Base-by-base conservation (phyloP, 1,284 basidiomycete genomes). In the Schizopora paradoxa region DNA sequence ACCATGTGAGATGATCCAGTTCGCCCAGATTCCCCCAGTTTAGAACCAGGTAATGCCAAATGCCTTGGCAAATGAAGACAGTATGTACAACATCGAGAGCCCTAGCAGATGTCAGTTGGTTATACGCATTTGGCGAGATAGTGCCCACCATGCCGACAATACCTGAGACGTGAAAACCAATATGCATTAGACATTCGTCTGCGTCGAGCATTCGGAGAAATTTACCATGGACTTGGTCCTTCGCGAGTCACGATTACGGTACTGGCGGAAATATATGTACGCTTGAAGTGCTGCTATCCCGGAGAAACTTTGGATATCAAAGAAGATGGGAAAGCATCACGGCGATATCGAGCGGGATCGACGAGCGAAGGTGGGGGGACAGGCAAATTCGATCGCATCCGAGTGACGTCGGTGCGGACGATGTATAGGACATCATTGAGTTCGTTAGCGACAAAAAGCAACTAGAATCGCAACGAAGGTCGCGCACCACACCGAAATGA, bases 1-100 rank as follows among this genome's bases (percentile, higher is more conserved):
- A 25, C 61, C 53, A 47, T 16, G 61, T 64, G 27, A 63, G 65
- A 2, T 36, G 6, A 16, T 63, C 64, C 53, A 65, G 57, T 1
- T 41, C 42, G 8, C 55, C 18, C 5, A 61, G 60, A 2, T 55
- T 43, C 23, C 60, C 7, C 48, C 53, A 63, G 25, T 60, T 57
- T 14, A 11, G 36, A 8, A 63, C 64, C 14, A 63, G 47, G 0
- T 50, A 65, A 8, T 61, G 33, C 61, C 61, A 63, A 27, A 55
- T 46, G 0, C 63, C 48, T 3, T n/a, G 38, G 13, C 62, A 21
- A 38, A 63, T 65, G 3, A 62, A 59, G 2, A 50, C 42, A 0
- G 61, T 65, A 44, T 63, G 61, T 49, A 56, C 41, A 44, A 64
- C 33, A 39, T 63, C 61, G 7, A 63, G 52, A 0, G 27, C 18